Percentiles rank a stretch among this genome's conserved stretches.
Conservation (phyloP, 441 rosid species). For the Aquilaria agallochum region DNA sequence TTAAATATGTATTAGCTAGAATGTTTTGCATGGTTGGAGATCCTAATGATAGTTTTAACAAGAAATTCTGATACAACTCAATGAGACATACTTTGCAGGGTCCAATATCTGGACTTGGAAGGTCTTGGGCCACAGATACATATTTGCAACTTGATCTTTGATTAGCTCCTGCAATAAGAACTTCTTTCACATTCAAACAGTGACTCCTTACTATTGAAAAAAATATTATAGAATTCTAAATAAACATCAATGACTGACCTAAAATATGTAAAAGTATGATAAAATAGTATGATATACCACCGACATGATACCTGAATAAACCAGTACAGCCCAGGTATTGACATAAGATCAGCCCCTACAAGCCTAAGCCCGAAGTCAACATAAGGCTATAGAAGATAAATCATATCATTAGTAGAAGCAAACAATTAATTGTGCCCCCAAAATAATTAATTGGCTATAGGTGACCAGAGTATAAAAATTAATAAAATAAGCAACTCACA, state of each 20-base stretch:
- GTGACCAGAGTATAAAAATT: no score
- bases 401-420: no score
- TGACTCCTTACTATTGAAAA: no score
- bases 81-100: constrained; percentile 57
- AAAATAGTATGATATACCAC: no score
- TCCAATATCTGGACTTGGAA: constrained; percentile 77
- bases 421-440: no score
- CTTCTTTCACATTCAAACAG: constrained; percentile 1
- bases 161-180: constrained; percentile 62
- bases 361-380: constrained; percentile 95
- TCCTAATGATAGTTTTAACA: background rate
- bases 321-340: constrained; percentile 95
- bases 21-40: background rate
- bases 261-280: no score
- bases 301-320: constrained; percentile 64
- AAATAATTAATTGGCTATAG: no score
- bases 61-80: constrained; percentile 3
- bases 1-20: constrained; percentile 19
- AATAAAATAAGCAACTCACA: no score
- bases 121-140: constrained; percentile 97
- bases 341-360: constrained; percentile 95
- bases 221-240: no score
- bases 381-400: constrained; percentile 63
- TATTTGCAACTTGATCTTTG: constrained; percentile 91
- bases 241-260: no score